These are phyloP conservation scores for Breviolum minutum DNA, from an alignment of 73 alveolate genomes.

Conservation along the genomic window DNA sequence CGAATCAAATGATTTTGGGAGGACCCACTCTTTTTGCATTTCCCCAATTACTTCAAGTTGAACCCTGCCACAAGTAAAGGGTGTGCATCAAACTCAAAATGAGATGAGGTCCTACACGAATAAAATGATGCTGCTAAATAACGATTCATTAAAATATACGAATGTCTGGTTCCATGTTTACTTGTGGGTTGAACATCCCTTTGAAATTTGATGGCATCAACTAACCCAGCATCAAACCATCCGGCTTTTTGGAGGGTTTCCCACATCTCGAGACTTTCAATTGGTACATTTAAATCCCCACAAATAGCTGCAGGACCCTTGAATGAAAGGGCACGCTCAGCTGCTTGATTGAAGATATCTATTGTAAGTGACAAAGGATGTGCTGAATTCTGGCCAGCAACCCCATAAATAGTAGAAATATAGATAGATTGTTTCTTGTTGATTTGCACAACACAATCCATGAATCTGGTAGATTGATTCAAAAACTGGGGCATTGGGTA, in stretches of 20 bases:
- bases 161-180: neutral
- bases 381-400: neutral
- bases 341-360: neutral
- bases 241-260: neutral
- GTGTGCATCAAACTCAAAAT: neutral
- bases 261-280: neutral
- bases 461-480: neutral
- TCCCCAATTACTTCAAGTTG: neutral
- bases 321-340: no score
- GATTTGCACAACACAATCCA: neutral
- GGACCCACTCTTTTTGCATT: neutral
- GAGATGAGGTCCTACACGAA: neutral
- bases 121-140: neutral
- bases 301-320: neutral
- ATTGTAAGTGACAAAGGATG: neutral
- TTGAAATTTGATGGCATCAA: neutral
- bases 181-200: neutral
- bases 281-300: neutral
- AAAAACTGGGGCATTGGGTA: neutral
- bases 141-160: neutral
- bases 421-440: neutral
- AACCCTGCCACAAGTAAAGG: neutral
- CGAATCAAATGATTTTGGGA: neutral
- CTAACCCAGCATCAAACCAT: constrained; percentile 2
- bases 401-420: neutral